Evolutionary conservation across 495 filamentous ascomycete species (phyloP).

Genomic region (Usnea hakonensis): DNA sequence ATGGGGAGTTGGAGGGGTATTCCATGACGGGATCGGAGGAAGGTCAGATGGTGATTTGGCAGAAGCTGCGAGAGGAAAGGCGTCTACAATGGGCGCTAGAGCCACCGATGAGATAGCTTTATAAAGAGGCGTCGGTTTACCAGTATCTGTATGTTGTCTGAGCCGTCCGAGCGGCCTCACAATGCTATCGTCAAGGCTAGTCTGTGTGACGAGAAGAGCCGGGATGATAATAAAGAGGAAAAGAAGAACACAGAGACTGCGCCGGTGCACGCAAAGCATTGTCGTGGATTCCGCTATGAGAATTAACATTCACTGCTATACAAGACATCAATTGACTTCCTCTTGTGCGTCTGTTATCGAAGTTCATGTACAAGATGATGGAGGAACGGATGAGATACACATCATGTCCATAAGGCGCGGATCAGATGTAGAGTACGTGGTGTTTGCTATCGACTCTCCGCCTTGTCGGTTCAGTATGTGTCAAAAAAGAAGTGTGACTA

Average conservation of each 20-base stretch:
- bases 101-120: conserved; percentile 8
- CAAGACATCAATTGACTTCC: no score
- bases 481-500: no score
- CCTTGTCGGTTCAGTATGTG: no score
- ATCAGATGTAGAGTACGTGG: no score
- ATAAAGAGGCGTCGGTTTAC: conserved; percentile 6
- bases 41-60: conserved; percentile 18
- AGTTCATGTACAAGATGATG: no score
- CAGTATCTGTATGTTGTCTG: neutral
- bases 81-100: conserved; percentile 16
- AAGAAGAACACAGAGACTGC: conserved; percentile 6
- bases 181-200: neutral
- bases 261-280: neutral
- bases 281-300: neutral
- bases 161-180: neutral
- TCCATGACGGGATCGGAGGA: conserved; percentile 22
- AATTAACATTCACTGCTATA: no score
- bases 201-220: conserved; percentile 7
- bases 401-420: no score
- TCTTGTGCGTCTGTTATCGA: no score
- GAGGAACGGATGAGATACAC: no score
- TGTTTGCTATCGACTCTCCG: no score
- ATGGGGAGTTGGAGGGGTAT: conserved; percentile 18
- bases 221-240: conserved; percentile 9
- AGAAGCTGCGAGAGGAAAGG: conserved; percentile 18